Evolutionary conservation across 495 filamentous ascomycete genomes (phyloP).

Genomic region (Talaromyces thailandensis): DNA sequence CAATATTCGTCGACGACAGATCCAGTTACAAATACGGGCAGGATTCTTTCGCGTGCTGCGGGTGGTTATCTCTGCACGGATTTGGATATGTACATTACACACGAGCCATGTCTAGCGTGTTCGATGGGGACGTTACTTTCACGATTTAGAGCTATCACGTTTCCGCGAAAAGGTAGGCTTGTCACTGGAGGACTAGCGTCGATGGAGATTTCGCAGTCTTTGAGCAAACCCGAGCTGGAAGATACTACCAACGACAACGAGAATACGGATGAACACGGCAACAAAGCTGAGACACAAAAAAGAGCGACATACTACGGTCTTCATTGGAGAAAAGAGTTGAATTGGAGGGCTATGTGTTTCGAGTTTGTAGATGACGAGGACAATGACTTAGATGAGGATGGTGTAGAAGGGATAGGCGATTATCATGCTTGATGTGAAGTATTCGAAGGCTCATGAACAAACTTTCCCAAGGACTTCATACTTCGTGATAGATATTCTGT

Average conservation of each 20-base stretch:
- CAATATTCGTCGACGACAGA: background rate
- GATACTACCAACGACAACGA: constrained; percentile 5
- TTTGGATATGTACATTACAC: constrained; percentile 82
- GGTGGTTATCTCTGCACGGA: constrained; percentile 92
- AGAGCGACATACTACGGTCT: constrained; percentile 56
- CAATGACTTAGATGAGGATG: background rate
- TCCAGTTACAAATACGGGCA: constrained; percentile 6
- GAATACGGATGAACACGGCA: background rate
- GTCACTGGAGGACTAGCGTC: constrained; percentile 32
- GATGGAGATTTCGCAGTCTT: constrained; percentile 15
- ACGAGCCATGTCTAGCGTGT: constrained; percentile 94
- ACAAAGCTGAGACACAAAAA: constrained; percentile 18
- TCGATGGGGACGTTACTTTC: constrained; percentile 93
- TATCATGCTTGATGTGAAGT: constrained; percentile 3
- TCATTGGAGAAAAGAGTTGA: constrained; percentile 87
- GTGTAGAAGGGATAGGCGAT: background rate
- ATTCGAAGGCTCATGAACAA: background rate
- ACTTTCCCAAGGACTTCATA: too few relatives aligned
- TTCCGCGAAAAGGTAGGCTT: constrained; percentile 45
- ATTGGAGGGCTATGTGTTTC: constrained; percentile 87
- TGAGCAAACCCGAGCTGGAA: background rate
- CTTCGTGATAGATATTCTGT: too few relatives aligned
- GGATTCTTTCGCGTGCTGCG: constrained; percentile 33
- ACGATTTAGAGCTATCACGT: constrained; percentile 75
- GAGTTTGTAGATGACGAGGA: constrained; percentile 51